Conservation (phyloP, 208 protist species). For the Leishmania aethiopica region DNA sequence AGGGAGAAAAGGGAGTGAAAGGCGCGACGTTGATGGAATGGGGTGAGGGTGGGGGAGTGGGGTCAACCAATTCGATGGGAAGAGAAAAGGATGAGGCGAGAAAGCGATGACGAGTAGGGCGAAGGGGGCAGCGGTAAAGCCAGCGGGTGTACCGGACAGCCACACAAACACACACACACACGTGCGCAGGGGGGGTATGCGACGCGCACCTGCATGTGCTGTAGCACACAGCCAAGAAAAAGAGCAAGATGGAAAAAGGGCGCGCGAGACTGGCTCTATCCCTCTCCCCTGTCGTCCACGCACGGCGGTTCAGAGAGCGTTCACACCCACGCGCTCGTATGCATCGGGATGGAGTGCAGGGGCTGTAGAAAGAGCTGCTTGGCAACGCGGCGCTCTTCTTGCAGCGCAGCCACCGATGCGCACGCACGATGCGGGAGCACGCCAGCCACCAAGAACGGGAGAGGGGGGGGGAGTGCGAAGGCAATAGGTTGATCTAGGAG, state of each 20-base stretch:
- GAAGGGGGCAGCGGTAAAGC: neutral
- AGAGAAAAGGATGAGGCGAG: neutral
- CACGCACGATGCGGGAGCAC: neutral
- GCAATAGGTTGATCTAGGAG: neutral
- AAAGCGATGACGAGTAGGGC: neutral
- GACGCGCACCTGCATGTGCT: neutral
- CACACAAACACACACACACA: neutral
- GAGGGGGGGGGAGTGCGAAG: neutral
- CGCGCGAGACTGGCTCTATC: neutral
- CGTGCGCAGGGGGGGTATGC: neutral
- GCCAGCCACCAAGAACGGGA: neutral
- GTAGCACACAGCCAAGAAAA: neutral
- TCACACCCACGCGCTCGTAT: neutral
- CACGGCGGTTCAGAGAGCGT: neutral
- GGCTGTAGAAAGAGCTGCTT: neutral
- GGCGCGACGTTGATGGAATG: neutral
- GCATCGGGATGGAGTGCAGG: neutral
- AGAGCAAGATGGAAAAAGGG: neutral
- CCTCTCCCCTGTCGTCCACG: neutral
- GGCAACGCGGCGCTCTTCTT: neutral
- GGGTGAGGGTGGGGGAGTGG: neutral
- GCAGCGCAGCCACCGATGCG: neutral
- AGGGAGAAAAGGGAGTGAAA: neutral
- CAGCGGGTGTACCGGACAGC: neutral
- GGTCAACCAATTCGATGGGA: neutral